Conservation (phyloP, 768 basidiomycete species). For the Albatrellus ellisii region DNA sequence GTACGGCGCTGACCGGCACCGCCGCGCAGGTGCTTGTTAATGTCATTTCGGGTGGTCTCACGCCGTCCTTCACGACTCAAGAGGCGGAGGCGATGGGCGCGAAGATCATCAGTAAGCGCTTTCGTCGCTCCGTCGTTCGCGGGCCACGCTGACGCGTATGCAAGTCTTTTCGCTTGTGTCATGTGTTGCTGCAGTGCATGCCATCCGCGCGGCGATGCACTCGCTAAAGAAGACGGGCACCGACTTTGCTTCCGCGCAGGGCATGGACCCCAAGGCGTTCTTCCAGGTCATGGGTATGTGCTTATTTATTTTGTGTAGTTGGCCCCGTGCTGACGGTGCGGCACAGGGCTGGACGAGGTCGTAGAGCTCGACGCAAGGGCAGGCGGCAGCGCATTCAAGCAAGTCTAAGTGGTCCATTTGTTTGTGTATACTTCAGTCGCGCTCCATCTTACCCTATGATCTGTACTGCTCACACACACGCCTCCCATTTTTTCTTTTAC, state of each 20-base stretch:
- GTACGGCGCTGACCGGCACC: background rate
- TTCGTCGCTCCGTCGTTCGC: too few relatives aligned
- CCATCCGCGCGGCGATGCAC: conserved; percentile 65
- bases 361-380: conserved; percentile 1
- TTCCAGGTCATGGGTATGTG: conserved; percentile 62
- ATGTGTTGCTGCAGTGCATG: conserved; percentile 65
- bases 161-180: conserved; percentile 67
- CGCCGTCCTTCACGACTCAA: conserved; percentile 56
- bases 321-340: background rate
- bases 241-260: conserved; percentile 41
- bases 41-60: conserved; percentile 67
- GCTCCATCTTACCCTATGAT: too few relatives aligned
- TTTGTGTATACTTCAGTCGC: too few relatives aligned
- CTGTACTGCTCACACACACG: too few relatives aligned
- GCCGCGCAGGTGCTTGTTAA: conserved; percentile 49
- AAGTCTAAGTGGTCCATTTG: background rate
- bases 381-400: background rate
- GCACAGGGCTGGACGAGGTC: conserved; percentile 2
- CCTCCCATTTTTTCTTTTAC: too few relatives aligned
- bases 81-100: conserved; percentile 62
- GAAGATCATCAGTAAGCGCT: conserved; percentile 58
- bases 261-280: conserved; percentile 70
- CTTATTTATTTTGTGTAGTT: background rate
- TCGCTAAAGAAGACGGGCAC: conserved; percentile 69
- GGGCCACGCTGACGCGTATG: background rate